Evolutionary conservation across 768 basidiomycete genomes (phyloP).

Genomic region (Scleroderma bovista): DNA sequence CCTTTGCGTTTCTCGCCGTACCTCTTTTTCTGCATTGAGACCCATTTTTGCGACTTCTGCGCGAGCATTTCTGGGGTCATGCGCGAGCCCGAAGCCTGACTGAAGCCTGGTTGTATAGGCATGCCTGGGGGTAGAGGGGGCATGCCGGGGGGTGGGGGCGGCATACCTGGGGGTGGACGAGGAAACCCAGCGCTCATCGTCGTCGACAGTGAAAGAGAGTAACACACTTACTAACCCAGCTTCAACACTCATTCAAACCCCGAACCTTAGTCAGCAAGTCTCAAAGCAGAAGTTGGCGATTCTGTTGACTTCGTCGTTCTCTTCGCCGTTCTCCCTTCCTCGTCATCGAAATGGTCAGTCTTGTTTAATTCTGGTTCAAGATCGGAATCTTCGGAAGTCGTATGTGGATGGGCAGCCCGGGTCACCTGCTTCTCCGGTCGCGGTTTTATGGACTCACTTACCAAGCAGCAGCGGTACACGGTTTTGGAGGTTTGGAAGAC

Average conservation of each 20-base stretch:
- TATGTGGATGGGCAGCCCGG: no score
- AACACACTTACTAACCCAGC: background rate
- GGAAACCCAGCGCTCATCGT: conserved; percentile 29
- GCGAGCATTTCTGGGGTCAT: conserved; percentile 69
- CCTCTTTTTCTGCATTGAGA: conserved; percentile 87
- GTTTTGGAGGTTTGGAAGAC: no score
- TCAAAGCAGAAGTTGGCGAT: no score
- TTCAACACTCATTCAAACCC: background rate
- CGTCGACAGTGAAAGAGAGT: conserved; percentile 4
- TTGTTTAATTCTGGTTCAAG: no score
- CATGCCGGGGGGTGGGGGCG: conserved; percentile 29
- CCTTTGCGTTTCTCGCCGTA: conserved; percentile 90
- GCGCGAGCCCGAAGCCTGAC: conserved; percentile 33
- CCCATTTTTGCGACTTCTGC: conserved; percentile 95
- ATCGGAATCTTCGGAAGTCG: no score
- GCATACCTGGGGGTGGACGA: conserved; percentile 40
- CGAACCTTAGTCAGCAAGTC: background rate
- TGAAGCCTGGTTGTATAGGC: conserved; percentile 31
- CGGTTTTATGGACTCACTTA: no score
- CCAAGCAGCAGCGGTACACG: no score
- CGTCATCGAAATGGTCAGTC: no score
- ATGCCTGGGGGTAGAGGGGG: conserved; percentile 37
- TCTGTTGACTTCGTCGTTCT: no score
- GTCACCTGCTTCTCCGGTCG: no score
- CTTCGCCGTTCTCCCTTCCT: no score